Evolutionary conservation across 176 grass and related monocot species (phyloP).

Genomic region (Poa annua): DNA sequence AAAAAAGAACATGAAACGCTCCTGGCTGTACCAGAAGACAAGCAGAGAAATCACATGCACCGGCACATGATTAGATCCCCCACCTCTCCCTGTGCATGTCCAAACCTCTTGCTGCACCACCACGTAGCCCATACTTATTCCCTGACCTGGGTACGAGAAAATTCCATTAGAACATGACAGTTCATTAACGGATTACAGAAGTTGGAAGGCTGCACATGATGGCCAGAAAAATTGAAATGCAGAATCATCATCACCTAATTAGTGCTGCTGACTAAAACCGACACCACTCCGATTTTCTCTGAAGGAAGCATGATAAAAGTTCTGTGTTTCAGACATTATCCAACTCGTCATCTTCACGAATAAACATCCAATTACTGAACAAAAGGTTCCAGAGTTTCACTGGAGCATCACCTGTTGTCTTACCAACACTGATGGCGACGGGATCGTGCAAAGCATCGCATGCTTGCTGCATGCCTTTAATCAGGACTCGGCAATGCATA

Average conservation of each 20-base stretch:
- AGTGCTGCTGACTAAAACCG: background rate
- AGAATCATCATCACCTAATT: background rate
- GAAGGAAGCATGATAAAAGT: background rate
- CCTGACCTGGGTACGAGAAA: background rate
- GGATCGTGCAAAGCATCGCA: conserved; percentile 5
- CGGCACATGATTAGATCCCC: conserved; percentile 17
- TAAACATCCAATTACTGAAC: conserved; percentile 6
- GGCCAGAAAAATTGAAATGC: background rate
- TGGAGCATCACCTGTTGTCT: background rate
- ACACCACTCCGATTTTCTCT: background rate
- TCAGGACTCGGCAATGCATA: conserved; percentile 19
- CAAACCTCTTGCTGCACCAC: background rate
- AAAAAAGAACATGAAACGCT: background rate
- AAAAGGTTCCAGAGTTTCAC: background rate
- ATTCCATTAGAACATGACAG: background rate
- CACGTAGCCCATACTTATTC: conserved; percentile 23
- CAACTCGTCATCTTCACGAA: background rate
- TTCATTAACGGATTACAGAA: background rate
- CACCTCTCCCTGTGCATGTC: background rate
- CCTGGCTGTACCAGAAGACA: conserved; percentile 10
- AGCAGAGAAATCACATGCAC: conserved; percentile 38
- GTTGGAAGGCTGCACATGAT: background rate
- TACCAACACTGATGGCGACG: conserved; percentile 11
- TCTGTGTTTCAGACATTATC: background rate
- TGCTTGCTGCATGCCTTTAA: conserved; percentile 14